These are phyloP conservation scores for Melianthus villosus DNA, from an alignment of 441 rosid genomes.

Conservation along the genomic window DNA sequence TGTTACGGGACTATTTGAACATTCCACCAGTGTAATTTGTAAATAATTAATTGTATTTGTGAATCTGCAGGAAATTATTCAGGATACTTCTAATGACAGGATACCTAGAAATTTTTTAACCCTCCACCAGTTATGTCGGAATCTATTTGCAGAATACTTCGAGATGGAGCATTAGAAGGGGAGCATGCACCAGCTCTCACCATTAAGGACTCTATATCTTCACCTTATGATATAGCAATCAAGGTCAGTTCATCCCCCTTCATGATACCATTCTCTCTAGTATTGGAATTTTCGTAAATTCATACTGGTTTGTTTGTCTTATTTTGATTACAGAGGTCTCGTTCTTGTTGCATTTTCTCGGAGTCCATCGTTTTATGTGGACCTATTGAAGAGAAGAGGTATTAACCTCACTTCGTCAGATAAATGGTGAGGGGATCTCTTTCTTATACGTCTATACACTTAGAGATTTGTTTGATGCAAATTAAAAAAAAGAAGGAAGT, in stretches of 20 bases:
- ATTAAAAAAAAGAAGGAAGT: neutral
- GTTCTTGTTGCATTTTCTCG: conserved; percentile 49
- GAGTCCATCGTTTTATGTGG: conserved; percentile 53
- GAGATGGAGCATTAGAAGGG: conserved; percentile 77
- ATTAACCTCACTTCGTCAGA: conserved; percentile 26
- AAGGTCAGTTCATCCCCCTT: conserved; percentile 19
- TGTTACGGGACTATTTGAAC: too few relatives aligned
- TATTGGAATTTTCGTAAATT: neutral
- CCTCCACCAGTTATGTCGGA: conserved; percentile 39
- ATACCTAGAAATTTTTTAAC: too few relatives aligned
- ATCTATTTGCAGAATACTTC: conserved; percentile 50
- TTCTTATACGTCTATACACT: neutral
- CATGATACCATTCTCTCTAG: neutral
- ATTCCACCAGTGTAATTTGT: too few relatives aligned
- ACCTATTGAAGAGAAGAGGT: conserved; percentile 40
- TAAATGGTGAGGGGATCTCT: conserved; percentile 29
- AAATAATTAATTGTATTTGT: too few relatives aligned
- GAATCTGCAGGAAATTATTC: too few relatives aligned
- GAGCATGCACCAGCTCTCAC: conserved; percentile 69
- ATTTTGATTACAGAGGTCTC: conserved; percentile 34
- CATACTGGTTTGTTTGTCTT: neutral
- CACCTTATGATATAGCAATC: conserved; percentile 68
- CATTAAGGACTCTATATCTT: conserved; percentile 40
- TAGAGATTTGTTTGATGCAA: neutral
- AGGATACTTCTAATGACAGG: too few relatives aligned